These are phyloP conservation scores for Cytospora leucostoma DNA, from an alignment of 2,329 filamentous ascomycete genomes.

Conservation along the genomic window DNA sequence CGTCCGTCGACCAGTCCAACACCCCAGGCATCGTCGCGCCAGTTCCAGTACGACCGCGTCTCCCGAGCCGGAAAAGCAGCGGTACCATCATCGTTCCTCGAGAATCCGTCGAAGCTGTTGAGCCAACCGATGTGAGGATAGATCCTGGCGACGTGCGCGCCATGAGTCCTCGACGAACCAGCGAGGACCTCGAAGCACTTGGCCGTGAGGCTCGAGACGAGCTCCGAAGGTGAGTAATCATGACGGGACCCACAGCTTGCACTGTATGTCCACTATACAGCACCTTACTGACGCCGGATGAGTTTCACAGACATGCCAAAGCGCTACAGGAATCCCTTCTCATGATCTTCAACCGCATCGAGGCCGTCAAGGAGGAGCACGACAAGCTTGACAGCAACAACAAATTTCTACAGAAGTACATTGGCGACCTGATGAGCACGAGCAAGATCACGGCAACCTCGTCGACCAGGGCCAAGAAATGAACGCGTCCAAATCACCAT, in stretches of 20 bases:
- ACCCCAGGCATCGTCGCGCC: slow-evolving; percentile 51
- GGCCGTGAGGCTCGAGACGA: slow-evolving; percentile 77
- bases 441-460: slow-evolving; percentile 67
- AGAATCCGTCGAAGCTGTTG: slow-evolving; percentile 68
- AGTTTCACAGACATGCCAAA: slow-evolving; percentile 72
- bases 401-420: slow-evolving; percentile 96
- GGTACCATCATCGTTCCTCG: slow-evolving; percentile 81
- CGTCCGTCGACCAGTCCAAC: slow-evolving; percentile 36
- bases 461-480: slow-evolving; percentile 54
- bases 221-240: slow-evolving; percentile 53
- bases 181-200: slow-evolving; percentile 85
- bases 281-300: slow-evolving; percentile 28
- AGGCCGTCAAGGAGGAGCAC: slow-evolving; percentile 90
- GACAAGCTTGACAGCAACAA: slow-evolving; percentile 97
- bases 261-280: background rate
- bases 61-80: slow-evolving; percentile 75
- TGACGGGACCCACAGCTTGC: background rate
- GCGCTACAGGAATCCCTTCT: slow-evolving; percentile 85
- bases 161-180: slow-evolving; percentile 92
- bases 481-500: slow-evolving; percentile 30
- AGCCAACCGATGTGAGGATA: slow-evolving; percentile 72
- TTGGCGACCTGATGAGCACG: slow-evolving; percentile 92
- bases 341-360: slow-evolving; percentile 88
- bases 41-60: slow-evolving; percentile 61
- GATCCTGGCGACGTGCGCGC: slow-evolving; percentile 86